Conservation (phyloP, 2,329 filamentous ascomycete genomes). For the Cladophialophora carrionii region DNA sequence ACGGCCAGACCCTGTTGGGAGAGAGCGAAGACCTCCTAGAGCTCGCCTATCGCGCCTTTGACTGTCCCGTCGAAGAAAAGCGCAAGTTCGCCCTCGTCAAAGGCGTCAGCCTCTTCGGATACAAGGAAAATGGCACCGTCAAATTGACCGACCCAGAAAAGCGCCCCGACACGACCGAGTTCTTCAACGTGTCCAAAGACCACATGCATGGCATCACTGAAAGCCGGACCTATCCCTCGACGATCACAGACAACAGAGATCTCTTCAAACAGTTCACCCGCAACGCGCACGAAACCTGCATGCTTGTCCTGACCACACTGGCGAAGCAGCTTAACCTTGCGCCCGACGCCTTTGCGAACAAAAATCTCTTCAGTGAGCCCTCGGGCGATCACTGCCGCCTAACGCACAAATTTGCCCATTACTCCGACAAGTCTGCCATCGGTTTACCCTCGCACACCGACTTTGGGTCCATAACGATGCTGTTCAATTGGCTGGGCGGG, state of each 20-base stretch:
- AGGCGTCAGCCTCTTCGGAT: slow-evolving; percentile 41
- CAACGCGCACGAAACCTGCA: slow-evolving; percentile 33
- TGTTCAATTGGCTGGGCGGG: slow-evolving; percentile 41
- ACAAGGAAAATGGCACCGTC: slow-evolving; percentile 24
- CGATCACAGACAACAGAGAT: slow-evolving; percentile 1
- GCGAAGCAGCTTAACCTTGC: slow-evolving; percentile 34
- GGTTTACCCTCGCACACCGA: slow-evolving; percentile 40
- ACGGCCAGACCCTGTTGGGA: slow-evolving; percentile 47
- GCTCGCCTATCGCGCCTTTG: slow-evolving; percentile 54
- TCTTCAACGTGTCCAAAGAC: slow-evolving; percentile 31
- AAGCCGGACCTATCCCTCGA: slow-evolving; percentile 11
- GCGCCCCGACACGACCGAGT: slow-evolving; percentile 34
- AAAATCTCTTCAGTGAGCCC: slow-evolving; percentile 33
- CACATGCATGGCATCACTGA: slow-evolving; percentile 14
- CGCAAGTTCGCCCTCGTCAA: slow-evolving; percentile 32
- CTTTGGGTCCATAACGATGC: slow-evolving; percentile 43
- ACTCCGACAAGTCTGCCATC: slow-evolving; percentile 36
- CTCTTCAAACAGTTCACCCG: slow-evolving; percentile 26
- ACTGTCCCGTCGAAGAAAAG: slow-evolving; percentile 44
- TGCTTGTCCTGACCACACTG: slow-evolving; percentile 34
- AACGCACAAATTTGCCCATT: slow-evolving; percentile 33
- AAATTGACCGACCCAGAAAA: slow-evolving; percentile 32
- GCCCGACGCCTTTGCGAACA: slow-evolving; percentile 32
- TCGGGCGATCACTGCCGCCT: slow-evolving; percentile 59
- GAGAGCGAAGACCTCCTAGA: slow-evolving; percentile 50